A percentile compares a stretch with the other conserved stretches of the same genome.
phyloP scores from a whole-genome alignment of 148 eudicot genomes.

The Chenopodium formosanum region DNA sequence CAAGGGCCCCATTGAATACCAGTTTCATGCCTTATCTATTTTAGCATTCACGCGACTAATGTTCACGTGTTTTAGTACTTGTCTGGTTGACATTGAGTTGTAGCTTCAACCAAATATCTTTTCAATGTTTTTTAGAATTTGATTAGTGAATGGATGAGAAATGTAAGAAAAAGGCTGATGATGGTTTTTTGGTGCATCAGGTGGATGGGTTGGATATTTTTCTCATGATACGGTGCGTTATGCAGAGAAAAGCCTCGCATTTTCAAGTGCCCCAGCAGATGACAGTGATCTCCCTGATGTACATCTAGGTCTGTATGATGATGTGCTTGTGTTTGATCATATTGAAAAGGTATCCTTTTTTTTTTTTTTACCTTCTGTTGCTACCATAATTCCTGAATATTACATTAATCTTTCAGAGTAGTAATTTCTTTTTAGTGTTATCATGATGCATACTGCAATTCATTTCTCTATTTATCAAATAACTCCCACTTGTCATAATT shows the following conservation, averaged over 20 bases:
- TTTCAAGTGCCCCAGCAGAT: constrained; percentile 66
- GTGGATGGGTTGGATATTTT: constrained; percentile 98
- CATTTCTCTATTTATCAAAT: too few species aligned
- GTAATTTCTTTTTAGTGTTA: not conserved
- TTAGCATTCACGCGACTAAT: not conserved
- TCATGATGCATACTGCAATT: too few species aligned
- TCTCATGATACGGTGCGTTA: constrained; percentile 80
- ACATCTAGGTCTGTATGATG: constrained; percentile 87
- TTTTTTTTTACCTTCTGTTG: not conserved
- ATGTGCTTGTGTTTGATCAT: constrained; percentile 92
- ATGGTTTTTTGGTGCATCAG: constrained; percentile 32
- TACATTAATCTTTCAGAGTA: not conserved
- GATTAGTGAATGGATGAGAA: not conserved
- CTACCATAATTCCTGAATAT: not conserved
- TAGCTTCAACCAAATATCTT: too few species aligned
- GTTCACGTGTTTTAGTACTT: not conserved
- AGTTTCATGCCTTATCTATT: not conserved
- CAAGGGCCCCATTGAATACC: not conserved
- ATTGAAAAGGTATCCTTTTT: constrained; percentile 67
- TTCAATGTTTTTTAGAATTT: too few species aligned
- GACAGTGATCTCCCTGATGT: constrained; percentile 83
- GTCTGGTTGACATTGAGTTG: not conserved
- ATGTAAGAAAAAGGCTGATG: not conserved
- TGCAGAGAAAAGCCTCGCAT: constrained; percentile 67
- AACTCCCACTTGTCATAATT: not conserved